Evolutionary conservation across 768 basidiomycete genomes (phyloP).

Genomic region (Tulasnella sp.): DNA sequence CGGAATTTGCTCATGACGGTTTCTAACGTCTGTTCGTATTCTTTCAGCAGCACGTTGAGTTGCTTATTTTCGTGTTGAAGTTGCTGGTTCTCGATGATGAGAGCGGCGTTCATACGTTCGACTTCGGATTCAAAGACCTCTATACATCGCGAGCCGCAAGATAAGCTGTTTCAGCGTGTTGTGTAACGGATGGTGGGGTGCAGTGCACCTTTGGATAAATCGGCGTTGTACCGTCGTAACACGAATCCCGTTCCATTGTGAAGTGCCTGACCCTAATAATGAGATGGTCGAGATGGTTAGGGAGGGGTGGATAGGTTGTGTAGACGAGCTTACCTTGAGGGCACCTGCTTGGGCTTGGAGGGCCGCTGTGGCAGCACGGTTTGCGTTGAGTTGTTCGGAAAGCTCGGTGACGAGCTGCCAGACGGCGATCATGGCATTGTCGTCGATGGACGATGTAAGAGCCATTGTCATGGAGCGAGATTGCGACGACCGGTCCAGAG

Average conservation of each 20-base stretch:
- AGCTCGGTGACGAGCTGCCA: conserved; percentile 75
- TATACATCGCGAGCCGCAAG: conserved; percentile 26
- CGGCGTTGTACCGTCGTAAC: conserved; percentile 73
- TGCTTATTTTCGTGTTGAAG: conserved; percentile 94
- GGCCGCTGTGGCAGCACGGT: conserved; percentile 57
- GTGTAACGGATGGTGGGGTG: background rate
- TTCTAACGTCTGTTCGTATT: conserved; percentile 90
- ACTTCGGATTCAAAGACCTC: conserved; percentile 88
- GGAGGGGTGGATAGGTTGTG: conserved; percentile 2
- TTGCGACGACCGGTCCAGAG: background rate
- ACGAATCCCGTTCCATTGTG: conserved; percentile 62
- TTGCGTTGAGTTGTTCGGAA: conserved; percentile 68
- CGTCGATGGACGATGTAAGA: conserved; percentile 5
- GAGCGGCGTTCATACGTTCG: conserved; percentile 77
- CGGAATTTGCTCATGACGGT: conserved; percentile 96
- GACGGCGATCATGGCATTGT: conserved; percentile 49
- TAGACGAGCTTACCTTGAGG: conserved; percentile 50
- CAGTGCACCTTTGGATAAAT: conserved; percentile 64
- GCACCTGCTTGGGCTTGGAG: conserved; percentile 56
- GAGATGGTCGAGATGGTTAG: background rate
- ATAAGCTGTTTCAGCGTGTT: background rate
- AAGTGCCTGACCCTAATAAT: conserved; percentile 53
- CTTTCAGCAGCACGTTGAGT: conserved; percentile 72
- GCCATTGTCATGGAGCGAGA: conserved; percentile 5
- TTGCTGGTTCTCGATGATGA: conserved; percentile 87